These are phyloP conservation scores for Pythium pectinolyticum DNA, from an alignment of 352 stramenopile species.

Conservation along the genomic window DNA sequence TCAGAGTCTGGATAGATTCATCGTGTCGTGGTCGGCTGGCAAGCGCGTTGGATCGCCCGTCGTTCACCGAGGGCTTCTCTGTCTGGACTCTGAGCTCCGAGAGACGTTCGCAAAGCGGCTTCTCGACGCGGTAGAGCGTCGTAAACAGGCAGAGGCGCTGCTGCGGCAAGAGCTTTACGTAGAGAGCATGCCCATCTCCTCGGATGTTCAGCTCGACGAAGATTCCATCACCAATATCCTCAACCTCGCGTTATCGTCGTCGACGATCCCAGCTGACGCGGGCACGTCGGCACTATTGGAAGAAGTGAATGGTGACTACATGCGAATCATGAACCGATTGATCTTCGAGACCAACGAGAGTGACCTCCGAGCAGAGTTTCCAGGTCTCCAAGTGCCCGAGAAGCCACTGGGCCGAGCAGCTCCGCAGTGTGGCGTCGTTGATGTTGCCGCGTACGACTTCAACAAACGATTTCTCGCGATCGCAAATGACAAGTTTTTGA, in stretches of 20 bases:
- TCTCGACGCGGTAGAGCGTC: constrained; percentile 37
- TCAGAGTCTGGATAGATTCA: constrained; percentile 38
- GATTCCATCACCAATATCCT: constrained; percentile 76
- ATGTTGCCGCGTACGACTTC: constrained; percentile 59
- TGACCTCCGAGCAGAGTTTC: constrained; percentile 61
- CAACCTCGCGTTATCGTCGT: constrained; percentile 59
- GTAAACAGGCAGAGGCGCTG: constrained; percentile 59
- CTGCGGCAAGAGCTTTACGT: constrained; percentile 68
- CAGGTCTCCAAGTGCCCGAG: constrained; percentile 46
- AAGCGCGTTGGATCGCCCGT: constrained; percentile 70
- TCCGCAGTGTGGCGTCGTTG: constrained; percentile 53
- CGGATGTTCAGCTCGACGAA: constrained; percentile 64
- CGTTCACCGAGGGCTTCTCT: constrained; percentile 62
- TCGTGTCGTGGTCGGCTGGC: constrained; percentile 75
- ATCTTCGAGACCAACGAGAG: constrained; percentile 82
- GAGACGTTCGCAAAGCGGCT: constrained; percentile 51
- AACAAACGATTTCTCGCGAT: constrained; percentile 66
- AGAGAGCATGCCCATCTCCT: constrained; percentile 73
- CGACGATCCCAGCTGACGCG: constrained; percentile 47
- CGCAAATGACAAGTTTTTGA: constrained; percentile 67
- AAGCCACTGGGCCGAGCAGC: constrained; percentile 23
- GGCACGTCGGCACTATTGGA: constrained; percentile 72
- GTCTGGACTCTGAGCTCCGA: constrained; percentile 55
- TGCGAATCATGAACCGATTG: constrained; percentile 93
- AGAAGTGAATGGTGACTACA: constrained; percentile 91